Conservation (phyloP, 306 rosid genomes). For the Citrullus colocynthis region DNA sequence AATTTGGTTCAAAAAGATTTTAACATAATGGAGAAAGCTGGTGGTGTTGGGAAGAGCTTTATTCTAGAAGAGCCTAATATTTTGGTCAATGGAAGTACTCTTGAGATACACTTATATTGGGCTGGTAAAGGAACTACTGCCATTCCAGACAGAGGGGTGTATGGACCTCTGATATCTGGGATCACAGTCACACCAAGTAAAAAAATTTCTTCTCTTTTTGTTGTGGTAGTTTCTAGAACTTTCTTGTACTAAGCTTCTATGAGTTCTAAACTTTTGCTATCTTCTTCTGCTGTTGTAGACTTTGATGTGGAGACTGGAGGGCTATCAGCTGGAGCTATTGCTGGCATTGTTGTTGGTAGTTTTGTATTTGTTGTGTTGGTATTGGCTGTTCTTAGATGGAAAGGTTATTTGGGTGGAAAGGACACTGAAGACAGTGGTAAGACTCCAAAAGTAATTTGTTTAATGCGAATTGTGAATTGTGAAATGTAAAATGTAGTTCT, state of each 20-base stretch:
- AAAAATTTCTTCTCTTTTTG: background rate
- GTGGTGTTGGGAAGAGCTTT: conserved; percentile 39
- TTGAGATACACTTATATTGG: conserved; percentile 64
- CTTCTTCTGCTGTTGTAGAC: conserved; percentile 17
- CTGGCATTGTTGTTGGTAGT: conserved; percentile 48
- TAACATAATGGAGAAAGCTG: conserved; percentile 41
- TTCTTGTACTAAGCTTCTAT: background rate
- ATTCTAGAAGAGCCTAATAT: conserved; percentile 24
- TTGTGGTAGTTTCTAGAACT: background rate
- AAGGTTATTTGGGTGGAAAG: conserved; percentile 35
- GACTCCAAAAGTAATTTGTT: background rate
- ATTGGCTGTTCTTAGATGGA: conserved; percentile 27
- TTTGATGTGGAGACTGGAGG: conserved; percentile 31
- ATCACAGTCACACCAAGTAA: conserved; percentile 59
- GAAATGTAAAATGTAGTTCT: background rate
- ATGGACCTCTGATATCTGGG: conserved; percentile 83
- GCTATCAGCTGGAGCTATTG: conserved; percentile 40
- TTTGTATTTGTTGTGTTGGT: conserved; percentile 24
- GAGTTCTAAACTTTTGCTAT: background rate
- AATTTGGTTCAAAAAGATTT: conserved; percentile 31
- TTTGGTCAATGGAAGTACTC: conserved; percentile 34
- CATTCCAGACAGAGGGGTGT: conserved; percentile 51
- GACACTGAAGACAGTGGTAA: conserved; percentile 43
- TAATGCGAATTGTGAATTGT: background rate
- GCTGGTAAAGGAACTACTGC: conserved; percentile 71